phyloP scores from a whole-genome alignment of 345 rosid species.

The Brassica carinata region DNA sequence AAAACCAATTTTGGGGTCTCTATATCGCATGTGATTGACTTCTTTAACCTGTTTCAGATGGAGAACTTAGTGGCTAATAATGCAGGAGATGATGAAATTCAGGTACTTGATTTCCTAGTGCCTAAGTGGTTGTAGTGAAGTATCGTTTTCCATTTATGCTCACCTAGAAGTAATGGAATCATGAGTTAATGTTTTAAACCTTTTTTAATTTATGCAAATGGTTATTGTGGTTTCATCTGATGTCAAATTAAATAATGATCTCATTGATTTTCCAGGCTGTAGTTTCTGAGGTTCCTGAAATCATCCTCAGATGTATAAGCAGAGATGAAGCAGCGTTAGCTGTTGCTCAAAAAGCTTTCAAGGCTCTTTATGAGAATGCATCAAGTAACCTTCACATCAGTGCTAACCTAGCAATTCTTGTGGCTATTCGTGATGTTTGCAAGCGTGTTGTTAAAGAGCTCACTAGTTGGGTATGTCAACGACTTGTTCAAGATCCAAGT shows the following conservation, averaged over 20 bases:
- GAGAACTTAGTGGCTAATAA: conserved; percentile 69
- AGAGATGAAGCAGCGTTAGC: conserved; percentile 98
- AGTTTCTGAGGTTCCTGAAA: conserved; percentile 90
- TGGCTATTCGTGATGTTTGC: conserved; percentile 92
- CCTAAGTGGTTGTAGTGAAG: neutral
- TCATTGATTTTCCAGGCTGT: conserved; percentile 37
- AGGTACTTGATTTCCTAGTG: conserved; percentile 53
- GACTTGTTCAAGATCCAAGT: conserved; percentile 14
- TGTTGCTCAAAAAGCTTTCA: conserved; percentile 96
- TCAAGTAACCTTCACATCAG: conserved; percentile 71
- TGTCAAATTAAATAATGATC: conserved; percentile 2
- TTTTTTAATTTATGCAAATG: neutral
- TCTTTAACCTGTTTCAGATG: conserved; percentile 54
- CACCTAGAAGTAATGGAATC: neutral
- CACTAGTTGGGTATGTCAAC: conserved; percentile 87
- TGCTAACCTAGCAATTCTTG: conserved; percentile 82
- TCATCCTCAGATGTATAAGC: conserved; percentile 87
- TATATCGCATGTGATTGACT: conserved; percentile 29
- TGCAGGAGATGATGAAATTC: conserved; percentile 77
- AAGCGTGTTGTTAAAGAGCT: conserved; percentile 94
- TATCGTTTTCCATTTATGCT: neutral
- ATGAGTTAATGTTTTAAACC: neutral
- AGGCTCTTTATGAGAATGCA: conserved; percentile 84
- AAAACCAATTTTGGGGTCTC: neutral
- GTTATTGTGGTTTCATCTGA: neutral